phyloP scores from a whole-genome alignment of 495 filamentous ascomycete species.

The Neurospora hispaniola region DNA sequence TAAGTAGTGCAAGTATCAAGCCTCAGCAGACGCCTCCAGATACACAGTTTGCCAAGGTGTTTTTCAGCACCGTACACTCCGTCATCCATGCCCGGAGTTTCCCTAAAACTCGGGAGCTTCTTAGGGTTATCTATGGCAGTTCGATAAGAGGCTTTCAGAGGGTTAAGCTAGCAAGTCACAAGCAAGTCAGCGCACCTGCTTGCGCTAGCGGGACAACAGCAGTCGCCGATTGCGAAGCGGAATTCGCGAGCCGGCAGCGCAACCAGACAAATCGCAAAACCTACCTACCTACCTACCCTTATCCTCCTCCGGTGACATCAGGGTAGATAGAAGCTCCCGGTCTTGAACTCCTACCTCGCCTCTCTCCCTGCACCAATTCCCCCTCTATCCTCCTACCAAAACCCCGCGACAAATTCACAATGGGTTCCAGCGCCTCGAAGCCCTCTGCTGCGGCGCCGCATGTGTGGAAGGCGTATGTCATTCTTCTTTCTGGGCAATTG shows the following conservation, averaged over 20 bases:
- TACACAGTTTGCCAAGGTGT: background rate
- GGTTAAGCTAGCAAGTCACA: background rate
- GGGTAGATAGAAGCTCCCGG: background rate
- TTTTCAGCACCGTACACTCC: background rate
- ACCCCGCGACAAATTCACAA: conserved; percentile 11
- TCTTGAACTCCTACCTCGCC: background rate
- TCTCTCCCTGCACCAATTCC: background rate
- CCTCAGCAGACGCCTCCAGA: background rate
- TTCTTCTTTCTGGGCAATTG: background rate
- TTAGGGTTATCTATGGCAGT: background rate
- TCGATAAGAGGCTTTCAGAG: background rate
- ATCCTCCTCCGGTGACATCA: background rate
- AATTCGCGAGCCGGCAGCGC: background rate
- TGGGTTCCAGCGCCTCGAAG: conserved; percentile 43
- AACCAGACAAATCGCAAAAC: background rate
- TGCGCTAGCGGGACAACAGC: background rate
- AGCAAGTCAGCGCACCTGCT: background rate
- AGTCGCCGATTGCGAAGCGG: background rate
- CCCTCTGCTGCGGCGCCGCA: conserved; percentile 29
- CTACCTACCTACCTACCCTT: background rate
- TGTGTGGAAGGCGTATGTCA: conserved; percentile 38
- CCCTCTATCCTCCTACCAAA: background rate
- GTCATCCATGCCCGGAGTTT: background rate
- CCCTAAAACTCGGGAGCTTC: background rate
- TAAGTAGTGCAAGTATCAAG: background rate